Evolutionary conservation across 2,329 filamentous ascomycete genomes (phyloP).

Genomic region (Didymella glomerata): DNA sequence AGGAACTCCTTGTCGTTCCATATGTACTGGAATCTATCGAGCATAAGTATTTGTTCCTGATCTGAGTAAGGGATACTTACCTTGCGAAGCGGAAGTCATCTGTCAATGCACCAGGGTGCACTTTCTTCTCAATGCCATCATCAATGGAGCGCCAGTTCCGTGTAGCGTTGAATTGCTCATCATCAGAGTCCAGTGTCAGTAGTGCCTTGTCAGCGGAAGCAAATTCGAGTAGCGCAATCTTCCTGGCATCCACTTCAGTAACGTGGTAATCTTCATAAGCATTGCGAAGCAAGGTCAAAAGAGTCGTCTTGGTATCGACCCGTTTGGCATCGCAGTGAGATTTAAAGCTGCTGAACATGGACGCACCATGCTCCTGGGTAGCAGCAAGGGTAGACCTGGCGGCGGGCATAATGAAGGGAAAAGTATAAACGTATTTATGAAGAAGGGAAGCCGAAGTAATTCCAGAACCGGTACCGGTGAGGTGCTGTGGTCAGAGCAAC

Average conservation of each 20-base stretch:
- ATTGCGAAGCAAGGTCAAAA: slow-evolving; percentile 32
- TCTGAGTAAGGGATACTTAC: slow-evolving; percentile 12
- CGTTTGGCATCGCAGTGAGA: slow-evolving; percentile 29
- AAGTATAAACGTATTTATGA: too few species aligned
- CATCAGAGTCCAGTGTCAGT: slow-evolving; percentile 26
- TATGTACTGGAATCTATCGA: slow-evolving; percentile 36
- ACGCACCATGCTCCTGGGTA: slow-evolving; percentile 8
- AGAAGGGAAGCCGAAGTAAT: too few species aligned
- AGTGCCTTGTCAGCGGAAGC: slow-evolving; percentile 32
- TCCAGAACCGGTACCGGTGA: too few species aligned
- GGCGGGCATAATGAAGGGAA: slow-evolving; percentile 6
- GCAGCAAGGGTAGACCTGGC: slow-evolving; percentile 13
- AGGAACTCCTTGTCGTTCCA: slow-evolving; percentile 42
- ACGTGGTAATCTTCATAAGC: slow-evolving; percentile 36
- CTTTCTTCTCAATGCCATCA: slow-evolving; percentile 35
- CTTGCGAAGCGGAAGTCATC: slow-evolving; percentile 38
- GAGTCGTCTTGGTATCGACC: slow-evolving; percentile 32
- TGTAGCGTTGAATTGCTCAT: slow-evolving; percentile 31
- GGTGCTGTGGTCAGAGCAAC: too few species aligned
- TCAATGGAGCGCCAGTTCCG: slow-evolving; percentile 35
- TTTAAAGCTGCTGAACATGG: slow-evolving; percentile 27
- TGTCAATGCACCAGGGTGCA: slow-evolving; percentile 30
- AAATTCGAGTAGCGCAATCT: slow-evolving; percentile 35
- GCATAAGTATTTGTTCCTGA: background rate
- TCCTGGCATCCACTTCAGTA: slow-evolving; percentile 29